Evolutionary conservation across 208 protist species (phyloP).

Genomic region (Trypanosoma scelopori): DNA sequence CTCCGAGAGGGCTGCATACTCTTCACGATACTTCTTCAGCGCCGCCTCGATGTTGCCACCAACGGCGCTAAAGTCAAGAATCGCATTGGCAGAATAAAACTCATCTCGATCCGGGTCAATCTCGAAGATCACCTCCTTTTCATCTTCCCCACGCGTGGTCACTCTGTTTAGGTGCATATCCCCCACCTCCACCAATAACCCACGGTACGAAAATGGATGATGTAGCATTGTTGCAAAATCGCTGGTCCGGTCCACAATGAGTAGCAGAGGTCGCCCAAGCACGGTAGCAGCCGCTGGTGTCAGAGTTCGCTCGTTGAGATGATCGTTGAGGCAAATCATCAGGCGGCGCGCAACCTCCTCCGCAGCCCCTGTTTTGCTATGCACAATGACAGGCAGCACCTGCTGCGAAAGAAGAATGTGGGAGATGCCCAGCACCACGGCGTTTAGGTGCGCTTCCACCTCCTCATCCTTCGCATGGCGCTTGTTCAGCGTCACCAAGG

Average conservation of each 20-base stretch:
- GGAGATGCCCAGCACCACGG: constrained; percentile 69
- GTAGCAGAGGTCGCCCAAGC: constrained; percentile 76
- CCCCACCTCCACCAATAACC: constrained; percentile 74
- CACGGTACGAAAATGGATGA: constrained; percentile 90
- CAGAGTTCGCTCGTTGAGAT: constrained; percentile 69
- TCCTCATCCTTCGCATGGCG: constrained; percentile 57
- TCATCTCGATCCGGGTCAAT: constrained; percentile 83
- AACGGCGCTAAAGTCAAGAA: constrained; percentile 70
- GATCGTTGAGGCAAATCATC: constrained; percentile 62
- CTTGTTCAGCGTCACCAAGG: constrained; percentile 72
- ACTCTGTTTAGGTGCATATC: constrained; percentile 88
- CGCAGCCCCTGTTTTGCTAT: constrained; percentile 72
- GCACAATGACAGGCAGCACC: constrained; percentile 79
- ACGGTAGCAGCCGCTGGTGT: constrained; percentile 48
- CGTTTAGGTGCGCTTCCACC: constrained; percentile 72
- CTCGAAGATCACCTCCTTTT: constrained; percentile 68
- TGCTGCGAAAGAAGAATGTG: constrained; percentile 85
- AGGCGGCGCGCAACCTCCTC: constrained; percentile 80
- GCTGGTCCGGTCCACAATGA: constrained; percentile 77
- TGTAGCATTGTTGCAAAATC: constrained; percentile 83
- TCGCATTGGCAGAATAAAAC: constrained; percentile 72
- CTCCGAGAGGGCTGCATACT: constrained; percentile 65
- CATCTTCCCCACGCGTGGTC: constrained; percentile 41
- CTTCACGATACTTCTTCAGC: constrained; percentile 66
- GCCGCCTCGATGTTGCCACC: constrained; percentile 69